A percentile compares a stretch with the other conserved stretches of the same genome.
These are phyloP conservation scores for Colletotrichum tamarilloi DNA, from an alignment of 2,329 filamentous ascomycete genomes.

Conservation along the genomic window DNA sequence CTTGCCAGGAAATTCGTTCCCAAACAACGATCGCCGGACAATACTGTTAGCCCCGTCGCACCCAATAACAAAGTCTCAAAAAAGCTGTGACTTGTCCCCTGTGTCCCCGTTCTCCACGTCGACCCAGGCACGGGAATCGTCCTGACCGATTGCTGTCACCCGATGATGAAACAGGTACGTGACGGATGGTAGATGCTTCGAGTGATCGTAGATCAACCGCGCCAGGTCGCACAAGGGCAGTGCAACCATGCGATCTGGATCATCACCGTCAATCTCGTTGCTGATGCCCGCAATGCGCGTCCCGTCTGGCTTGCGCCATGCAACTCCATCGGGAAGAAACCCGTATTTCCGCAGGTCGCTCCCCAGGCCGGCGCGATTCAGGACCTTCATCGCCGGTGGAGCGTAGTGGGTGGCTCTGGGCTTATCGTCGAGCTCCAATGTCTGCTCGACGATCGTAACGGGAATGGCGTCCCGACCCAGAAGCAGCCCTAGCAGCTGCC, in stretches of 20 bases:
- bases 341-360: conserved; percentile 51
- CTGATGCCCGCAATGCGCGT: conserved; percentile 50
- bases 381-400: conserved; percentile 65
- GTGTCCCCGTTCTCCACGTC: conserved; percentile 48
- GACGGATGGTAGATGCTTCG: conserved; percentile 46
- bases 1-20: conserved; percentile 64
- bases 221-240: conserved; percentile 54
- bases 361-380: conserved; percentile 67
- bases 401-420: conserved; percentile 73
- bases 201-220: conserved; percentile 53
- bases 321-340: conserved; percentile 50
- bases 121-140: conserved; percentile 55
- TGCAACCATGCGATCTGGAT: conserved; percentile 51
- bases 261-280: conserved; percentile 47
- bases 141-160: conserved; percentile 58
- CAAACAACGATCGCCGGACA: conserved; percentile 61
- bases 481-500: conserved; percentile 59
- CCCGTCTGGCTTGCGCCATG: conserved; percentile 51
- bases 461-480: conserved; percentile 62
- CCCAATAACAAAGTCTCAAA: conserved; percentile 64
- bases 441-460: conserved; percentile 66
- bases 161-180: conserved; percentile 57
- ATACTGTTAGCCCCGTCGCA: conserved; percentile 64
- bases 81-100: conserved; percentile 46
- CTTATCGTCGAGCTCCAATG: conserved; percentile 63